Percentiles rank a stretch among this genome's conserved stretches.
Evolutionary conservation across 257 asterid genomes (phyloP).

Genomic region (Solanum rostratum): DNA sequence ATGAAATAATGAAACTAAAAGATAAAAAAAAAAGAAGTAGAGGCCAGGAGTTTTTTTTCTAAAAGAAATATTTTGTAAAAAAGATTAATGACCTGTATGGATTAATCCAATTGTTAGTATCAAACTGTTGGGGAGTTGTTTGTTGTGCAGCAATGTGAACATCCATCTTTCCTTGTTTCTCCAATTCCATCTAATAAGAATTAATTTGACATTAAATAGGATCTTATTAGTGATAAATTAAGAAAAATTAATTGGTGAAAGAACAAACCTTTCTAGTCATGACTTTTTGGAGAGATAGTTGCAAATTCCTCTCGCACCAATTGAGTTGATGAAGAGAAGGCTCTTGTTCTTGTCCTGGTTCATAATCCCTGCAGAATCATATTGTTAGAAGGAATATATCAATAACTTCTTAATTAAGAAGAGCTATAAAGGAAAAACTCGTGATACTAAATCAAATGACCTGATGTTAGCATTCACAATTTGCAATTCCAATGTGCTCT

Average conservation of each 20-base stretch:
- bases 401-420: no score
- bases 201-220: background rate
- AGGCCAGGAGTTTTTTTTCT: background rate
- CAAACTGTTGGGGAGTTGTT: background rate
- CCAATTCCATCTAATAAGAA: constrained; percentile 13
- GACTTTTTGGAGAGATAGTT: constrained; percentile 21
- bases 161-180: background rate
- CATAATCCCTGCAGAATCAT: constrained; percentile 34
- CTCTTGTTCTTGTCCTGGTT: constrained; percentile 21
- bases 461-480: constrained; percentile 37
- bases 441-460: constrained; percentile 9
- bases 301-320: constrained; percentile 55
- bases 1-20: background rate
- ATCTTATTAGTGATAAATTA: background rate
- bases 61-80: background rate
- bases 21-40: background rate
- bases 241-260: background rate
- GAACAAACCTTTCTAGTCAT: background rate
- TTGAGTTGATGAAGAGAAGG: constrained; percentile 47
- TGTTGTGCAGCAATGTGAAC: background rate
- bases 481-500: constrained; percentile 25
- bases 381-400: background rate
- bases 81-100: background rate
- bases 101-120: background rate
- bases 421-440: no score